Base-by-base conservation (phyloP, 345 rosid genomes). In the Syzygium aqueum region DNA sequence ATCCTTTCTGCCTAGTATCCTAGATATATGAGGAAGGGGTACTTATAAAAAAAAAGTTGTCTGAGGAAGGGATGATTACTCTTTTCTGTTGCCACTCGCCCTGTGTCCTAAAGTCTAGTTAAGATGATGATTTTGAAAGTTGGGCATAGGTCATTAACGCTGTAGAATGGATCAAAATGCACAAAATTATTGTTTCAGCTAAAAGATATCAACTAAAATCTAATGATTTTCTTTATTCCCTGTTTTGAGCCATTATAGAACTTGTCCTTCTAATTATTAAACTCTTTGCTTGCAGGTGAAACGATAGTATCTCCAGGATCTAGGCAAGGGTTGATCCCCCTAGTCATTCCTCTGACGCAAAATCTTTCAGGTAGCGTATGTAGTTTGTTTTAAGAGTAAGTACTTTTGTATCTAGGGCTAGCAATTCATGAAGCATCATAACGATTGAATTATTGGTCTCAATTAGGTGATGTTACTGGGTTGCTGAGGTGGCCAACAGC, bases 401-500 rank as follows among this genome's bases (percentile, higher is more conserved):
- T 49, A 85, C 3, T 11, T 50, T 50, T 63, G 85, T 53, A 49
- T 46, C 61, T 53, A 51, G 84, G 43, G 82, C 85, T 50, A 30
- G 84, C 43, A 52, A 27, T 43, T 84, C 85, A 15, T 52, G 43
- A 51, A 28, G 85, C 50, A 84, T 11, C 77, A n/a, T 61, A 27
- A 22, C 21, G 37, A 49, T 23, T 27, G 33, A 46, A 33, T 49
- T 30, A 8, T 28, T 54, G 40, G 30, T 82, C 87, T 78, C 22
- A 85, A 53, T 23, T 89, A 96, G 99, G 98, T 88, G 88, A 93
- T 80, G 87, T 94, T 84, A 95, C 97, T 88, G 98, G 97, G 43
- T 88, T 97, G 92, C 89, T 97, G 90, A 92, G 98, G 87, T 96
- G 98, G 98, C 99, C 99, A 88, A 96, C 98, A 57, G 98, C 99